phyloP scores from a whole-genome alignment of 495 filamentous ascomycete genomes.

The Xylaria grammica region DNA sequence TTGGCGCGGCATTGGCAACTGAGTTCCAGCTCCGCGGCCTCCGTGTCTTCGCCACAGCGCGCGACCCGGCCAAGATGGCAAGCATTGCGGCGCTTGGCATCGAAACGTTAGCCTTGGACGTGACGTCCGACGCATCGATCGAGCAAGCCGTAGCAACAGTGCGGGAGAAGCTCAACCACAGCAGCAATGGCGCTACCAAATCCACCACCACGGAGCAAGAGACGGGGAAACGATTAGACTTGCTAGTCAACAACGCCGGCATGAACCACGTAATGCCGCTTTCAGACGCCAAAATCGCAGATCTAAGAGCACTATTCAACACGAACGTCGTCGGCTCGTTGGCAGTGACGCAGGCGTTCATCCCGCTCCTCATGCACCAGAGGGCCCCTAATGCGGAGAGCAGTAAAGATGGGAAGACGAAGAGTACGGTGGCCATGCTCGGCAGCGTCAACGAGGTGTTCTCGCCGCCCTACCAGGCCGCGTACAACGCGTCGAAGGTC shows the following conservation, averaged over 20 bases:
- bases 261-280: conserved; percentile 48
- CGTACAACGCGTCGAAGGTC: conserved; percentile 61
- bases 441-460: conserved; percentile 54
- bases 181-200: conserved; percentile 6
- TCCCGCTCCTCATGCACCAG: conserved; percentile 50
- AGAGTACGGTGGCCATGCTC: conserved; percentile 55
- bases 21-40: conserved; percentile 54
- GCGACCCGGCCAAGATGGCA: conserved; percentile 48
- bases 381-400: neutral
- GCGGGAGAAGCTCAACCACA: conserved; percentile 1
- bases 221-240: conserved; percentile 47
- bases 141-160: conserved; percentile 35
- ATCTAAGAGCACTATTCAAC: conserved; percentile 53
- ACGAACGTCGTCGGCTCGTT: conserved; percentile 60
- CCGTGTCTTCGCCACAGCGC: conserved; percentile 63
- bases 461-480: conserved; percentile 48
- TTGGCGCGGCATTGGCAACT: conserved; percentile 60
- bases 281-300: conserved; percentile 52
- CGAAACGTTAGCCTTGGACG: conserved; percentile 56
- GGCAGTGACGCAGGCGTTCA: conserved; percentile 59
- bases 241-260: conserved; percentile 64
- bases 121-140: conserved; percentile 49
- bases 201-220: conserved; percentile 16
- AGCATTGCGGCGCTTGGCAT: conserved; percentile 44
- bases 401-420: conserved; percentile 33